A percentile compares a stretch with the other conserved stretches of the same genome.
Evolutionary conservation across 108 stramenopile species (phyloP).

Genomic region (Halocafeteria seosinensis): DNA sequence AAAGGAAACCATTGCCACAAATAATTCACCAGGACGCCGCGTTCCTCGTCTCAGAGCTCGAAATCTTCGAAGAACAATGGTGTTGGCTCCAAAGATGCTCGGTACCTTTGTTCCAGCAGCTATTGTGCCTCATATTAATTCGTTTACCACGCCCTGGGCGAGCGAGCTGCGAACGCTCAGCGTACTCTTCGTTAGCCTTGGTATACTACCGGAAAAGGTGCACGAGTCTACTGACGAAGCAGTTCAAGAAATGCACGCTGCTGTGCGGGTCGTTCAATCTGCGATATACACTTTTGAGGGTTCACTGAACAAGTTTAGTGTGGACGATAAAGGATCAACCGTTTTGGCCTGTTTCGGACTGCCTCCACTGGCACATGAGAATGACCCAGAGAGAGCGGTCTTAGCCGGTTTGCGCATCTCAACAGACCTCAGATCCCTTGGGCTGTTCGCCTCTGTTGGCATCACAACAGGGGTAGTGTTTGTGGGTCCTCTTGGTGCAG

Average conservation of each 20-base stretch:
- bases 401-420: conserved; percentile 29
- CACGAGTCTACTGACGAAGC: conserved; percentile 26
- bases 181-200: conserved; percentile 41
- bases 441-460: conserved; percentile 27
- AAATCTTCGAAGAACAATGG: too few relatives aligned
- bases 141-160: too few relatives aligned
- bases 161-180: conserved; percentile 31
- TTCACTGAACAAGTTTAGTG: conserved; percentile 41
- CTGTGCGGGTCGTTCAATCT: conserved; percentile 20
- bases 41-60: too few relatives aligned
- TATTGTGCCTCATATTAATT: conserved; percentile 5
- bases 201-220: conserved; percentile 23
- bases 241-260: conserved; percentile 22
- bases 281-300: conserved; percentile 30
- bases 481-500: conserved; percentile 35
- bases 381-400: conserved; percentile 31
- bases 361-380: conserved; percentile 25
- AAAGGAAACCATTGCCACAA: neutral
- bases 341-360: conserved; percentile 41
- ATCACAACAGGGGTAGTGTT: conserved; percentile 37
- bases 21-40: too few relatives aligned
- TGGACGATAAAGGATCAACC: conserved; percentile 47
- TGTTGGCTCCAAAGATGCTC: too few relatives aligned
- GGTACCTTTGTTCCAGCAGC: conserved; percentile 1
- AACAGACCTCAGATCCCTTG: too few relatives aligned